Evolutionary conservation across 257 asterid genomes (phyloP).

Genomic region (Solanum chiquidenum): DNA sequence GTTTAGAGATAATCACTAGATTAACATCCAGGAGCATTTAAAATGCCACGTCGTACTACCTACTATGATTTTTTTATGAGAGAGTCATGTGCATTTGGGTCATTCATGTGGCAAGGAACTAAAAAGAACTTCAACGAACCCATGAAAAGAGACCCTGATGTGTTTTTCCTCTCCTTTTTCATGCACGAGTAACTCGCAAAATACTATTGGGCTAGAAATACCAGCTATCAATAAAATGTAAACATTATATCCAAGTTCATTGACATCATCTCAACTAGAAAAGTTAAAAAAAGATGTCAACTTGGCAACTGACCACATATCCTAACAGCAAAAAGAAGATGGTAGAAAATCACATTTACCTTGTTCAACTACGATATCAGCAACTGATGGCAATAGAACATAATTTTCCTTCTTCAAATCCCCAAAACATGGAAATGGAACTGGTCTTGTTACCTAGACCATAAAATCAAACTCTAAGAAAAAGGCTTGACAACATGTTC

Average conservation of each 20-base stretch:
- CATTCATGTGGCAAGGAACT: not conserved
- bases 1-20: not conserved
- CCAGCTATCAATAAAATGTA: not conserved
- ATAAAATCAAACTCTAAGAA: not conserved
- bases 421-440: slow-evolving; percentile 64
- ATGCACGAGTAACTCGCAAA: not conserved
- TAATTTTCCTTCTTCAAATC: slow-evolving; percentile 56
- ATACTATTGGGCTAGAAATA: not conserved
- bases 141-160: not conserved
- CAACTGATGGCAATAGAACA: slow-evolving; percentile 54
- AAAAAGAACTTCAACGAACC: not conserved
- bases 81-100: not conserved
- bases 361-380: slow-evolving; percentile 53
- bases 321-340: too few species aligned
- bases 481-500: not conserved
- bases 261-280: not conserved
- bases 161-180: not conserved
- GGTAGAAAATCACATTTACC: slow-evolving; percentile 24
- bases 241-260: not conserved
- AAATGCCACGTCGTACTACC: not conserved
- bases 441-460: slow-evolving; percentile 53
- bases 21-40: not conserved
- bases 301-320: not conserved
- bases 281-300: not conserved
- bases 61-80: not conserved